A percentile compares a stretch with the other conserved stretches of the same genome.
These are phyloP conservation scores for Clitopilus hobsonii DNA, from an alignment of 768 basidiomycete genomes.

Conservation along the genomic window DNA sequence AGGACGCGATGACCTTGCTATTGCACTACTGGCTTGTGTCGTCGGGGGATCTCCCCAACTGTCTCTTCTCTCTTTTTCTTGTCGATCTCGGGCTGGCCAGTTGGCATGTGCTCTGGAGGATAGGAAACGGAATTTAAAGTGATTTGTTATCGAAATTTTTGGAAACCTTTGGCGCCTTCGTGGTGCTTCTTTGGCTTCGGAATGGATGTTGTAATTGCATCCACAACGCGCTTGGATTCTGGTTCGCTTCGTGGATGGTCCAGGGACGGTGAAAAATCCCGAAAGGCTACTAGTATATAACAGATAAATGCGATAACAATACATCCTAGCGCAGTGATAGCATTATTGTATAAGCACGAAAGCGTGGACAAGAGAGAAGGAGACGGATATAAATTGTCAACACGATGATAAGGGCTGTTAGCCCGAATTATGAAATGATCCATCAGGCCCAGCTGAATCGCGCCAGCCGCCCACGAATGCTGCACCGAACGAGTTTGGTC, in stretches of 20 bases:
- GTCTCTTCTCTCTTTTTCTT: slow-evolving; percentile 12
- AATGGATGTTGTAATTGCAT: not conserved
- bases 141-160: slow-evolving; percentile 6
- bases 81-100: slow-evolving; percentile 1
- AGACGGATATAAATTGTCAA: not conserved
- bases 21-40: slow-evolving; percentile 57
- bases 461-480: not conserved
- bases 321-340: not conserved
- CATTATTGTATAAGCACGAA: not conserved
- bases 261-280: too few species aligned
- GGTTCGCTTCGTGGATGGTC: not conserved
- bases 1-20: slow-evolving; percentile 49
- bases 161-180: not conserved
- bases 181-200: not conserved
- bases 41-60: slow-evolving; percentile 50
- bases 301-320: not conserved
- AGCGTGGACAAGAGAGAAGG: not conserved
- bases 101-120: slow-evolving; percentile 6
- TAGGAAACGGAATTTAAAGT: slow-evolving; percentile 11
- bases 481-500: not conserved
- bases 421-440: not conserved
- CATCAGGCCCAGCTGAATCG: not conserved
- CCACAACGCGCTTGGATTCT: not conserved
- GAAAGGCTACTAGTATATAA: not conserved
- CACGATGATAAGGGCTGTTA: not conserved